Evolutionary conservation across 331 rosid genomes (phyloP), one percentile per base, ranked within the genome.

Genomic region (Malus hybrid): DNA sequence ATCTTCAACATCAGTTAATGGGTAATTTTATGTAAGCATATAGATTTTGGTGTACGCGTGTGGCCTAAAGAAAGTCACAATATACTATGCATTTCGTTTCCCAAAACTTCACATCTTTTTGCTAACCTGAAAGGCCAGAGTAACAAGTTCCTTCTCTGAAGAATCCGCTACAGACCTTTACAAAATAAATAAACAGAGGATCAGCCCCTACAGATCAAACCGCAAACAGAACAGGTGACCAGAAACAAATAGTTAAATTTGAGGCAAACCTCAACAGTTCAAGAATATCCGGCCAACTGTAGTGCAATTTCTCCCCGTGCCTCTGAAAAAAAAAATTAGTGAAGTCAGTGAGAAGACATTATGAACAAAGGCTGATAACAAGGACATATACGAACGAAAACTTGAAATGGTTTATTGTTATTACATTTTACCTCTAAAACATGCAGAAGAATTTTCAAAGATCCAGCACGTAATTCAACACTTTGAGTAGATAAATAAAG

Each of bases 361-460:
- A 81, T 64, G 60, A 50, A 34, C 71, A 69, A 64, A 63, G 74
- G 73, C 70, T 72, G 71, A 67, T 44, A 79, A 74, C 50, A 66
- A 62, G 24, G 59, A 83, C 67, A 81, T n/a, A 70, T 64, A 72
- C 7, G 28, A 78, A 72, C 75, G 67, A 65, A 52, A 73, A 76
- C 42, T 31, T 71, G 75, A 80, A 57, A 70, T 75, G 56, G 67
- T 70, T 64, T 76, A 68, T 67, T 48, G 59, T 54, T 36, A 85
- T n/a, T 24, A 44, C 63, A 52, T 44, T 46, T 80, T 84, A 94
- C 97, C 98, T 94, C 98, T 71, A 91, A 86, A 84, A 87, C 95
- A 87, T 94, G 98, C 82, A 91, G 93, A 71, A 94, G 97, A 86
- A 94, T 91, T 86, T 90, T 94, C 86, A 94, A 84, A 67, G 98